Conservation (phyloP, 1,284 basidiomycete species). For the Bondarzewia mesenterica region DNA sequence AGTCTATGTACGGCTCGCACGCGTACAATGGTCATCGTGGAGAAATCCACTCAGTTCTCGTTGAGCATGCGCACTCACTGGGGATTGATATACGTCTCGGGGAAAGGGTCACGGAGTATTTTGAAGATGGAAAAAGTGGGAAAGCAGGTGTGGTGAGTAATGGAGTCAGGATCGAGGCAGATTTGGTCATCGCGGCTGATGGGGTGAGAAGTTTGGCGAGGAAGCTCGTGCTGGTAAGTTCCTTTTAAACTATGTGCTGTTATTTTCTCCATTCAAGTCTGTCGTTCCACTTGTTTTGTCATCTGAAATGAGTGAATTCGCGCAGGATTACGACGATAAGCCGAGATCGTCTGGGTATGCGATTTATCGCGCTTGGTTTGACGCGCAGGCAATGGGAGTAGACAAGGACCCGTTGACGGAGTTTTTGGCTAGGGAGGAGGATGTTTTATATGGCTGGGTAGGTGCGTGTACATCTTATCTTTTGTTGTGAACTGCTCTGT, state of each 20-base stretch:
- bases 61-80: constrained; percentile 17
- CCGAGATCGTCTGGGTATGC: constrained; percentile 23
- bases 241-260: background rate
- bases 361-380: constrained; percentile 22
- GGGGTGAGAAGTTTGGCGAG: constrained; percentile 20
- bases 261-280: too few relatives aligned
- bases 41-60: constrained; percentile 17
- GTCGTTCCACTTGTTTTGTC: background rate
- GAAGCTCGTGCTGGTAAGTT: constrained; percentile 19
- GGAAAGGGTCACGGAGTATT: constrained; percentile 18
- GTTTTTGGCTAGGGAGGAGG: constrained; percentile 16
- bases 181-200: constrained; percentile 23
- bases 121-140: constrained; percentile 14
- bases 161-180: constrained; percentile 16
- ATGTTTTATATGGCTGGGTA: constrained; percentile 18
- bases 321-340: constrained; percentile 21
- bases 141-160: constrained; percentile 17
- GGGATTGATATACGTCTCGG: constrained; percentile 20
- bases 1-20: constrained; percentile 14
- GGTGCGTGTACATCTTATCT: constrained; percentile 6
- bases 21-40: constrained; percentile 20
- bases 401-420: constrained; percentile 18
- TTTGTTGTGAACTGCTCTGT: background rate
- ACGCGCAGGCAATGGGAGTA: constrained; percentile 17
- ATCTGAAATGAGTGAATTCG: background rate